phyloP scores from a whole-genome alignment of 495 filamentous ascomycete genomes.

The Aspergillus asperescens region DNA sequence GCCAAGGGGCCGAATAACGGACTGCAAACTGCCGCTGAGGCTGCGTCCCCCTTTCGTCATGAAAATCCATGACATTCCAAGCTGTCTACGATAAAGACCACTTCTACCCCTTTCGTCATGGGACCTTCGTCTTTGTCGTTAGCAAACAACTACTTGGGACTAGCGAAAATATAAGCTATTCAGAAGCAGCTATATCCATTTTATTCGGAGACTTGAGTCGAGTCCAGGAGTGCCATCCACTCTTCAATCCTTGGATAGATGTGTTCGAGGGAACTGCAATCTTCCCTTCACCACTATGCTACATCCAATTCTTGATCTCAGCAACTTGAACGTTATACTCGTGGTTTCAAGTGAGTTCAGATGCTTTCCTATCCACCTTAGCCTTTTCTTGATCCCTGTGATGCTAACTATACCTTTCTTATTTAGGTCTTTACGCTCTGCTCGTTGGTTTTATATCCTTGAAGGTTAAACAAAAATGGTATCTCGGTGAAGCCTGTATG shows the following conservation, averaged over 20 bases:
- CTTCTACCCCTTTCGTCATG: background rate
- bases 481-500: slow-evolving; percentile 54
- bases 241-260: background rate
- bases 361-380: background rate
- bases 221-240: background rate
- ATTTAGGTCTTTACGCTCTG: slow-evolving; percentile 33
- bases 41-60: background rate
- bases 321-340: slow-evolving; percentile 46
- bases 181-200: background rate
- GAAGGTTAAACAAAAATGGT: slow-evolving; percentile 50
- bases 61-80: background rate
- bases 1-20: slow-evolving; percentile 6
- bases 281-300: slow-evolving; percentile 25
- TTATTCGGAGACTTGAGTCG: background rate
- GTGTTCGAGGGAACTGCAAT: background rate
- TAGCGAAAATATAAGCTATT: background rate
- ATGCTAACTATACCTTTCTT: background rate
- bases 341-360: slow-evolving; percentile 38
- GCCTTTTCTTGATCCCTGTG: background rate
- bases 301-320: slow-evolving; percentile 48
- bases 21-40: slow-evolving; percentile 7
- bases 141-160: background rate
- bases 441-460: slow-evolving; percentile 47
- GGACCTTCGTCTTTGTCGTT: background rate
- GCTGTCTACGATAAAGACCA: background rate